Conservation (phyloP, 2,329 filamentous ascomycete species). For the Fonsecaea pugnacius region DNA sequence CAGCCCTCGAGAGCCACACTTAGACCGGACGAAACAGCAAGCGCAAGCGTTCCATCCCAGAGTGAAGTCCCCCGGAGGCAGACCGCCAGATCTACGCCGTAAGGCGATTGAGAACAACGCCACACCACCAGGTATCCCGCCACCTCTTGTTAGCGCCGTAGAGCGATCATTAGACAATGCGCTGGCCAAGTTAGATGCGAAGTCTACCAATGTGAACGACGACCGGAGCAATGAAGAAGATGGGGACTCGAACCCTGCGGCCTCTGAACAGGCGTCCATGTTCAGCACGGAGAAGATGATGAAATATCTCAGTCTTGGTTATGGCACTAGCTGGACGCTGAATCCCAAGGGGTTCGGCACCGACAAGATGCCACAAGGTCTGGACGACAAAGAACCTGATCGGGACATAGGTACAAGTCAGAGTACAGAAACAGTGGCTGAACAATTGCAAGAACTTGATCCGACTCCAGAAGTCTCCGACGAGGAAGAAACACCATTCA, state of each 20-base stretch:
- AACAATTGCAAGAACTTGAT: conserved; percentile 33
- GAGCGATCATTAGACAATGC: conserved; percentile 35
- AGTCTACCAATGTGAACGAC: conserved; percentile 1
- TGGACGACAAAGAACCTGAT: conserved; percentile 3
- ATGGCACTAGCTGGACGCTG: conserved; percentile 54
- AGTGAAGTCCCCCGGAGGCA: conserved; percentile 15
- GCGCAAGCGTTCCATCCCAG: conserved; percentile 16
- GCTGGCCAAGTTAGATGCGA: conserved; percentile 26
- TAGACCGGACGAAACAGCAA: conserved; percentile 7
- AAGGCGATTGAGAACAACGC: conserved; percentile 34
- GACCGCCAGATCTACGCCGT: conserved; percentile 26
- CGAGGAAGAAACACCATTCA: conserved; percentile 32
- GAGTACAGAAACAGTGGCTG: neutral
- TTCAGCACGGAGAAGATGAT: conserved; percentile 52
- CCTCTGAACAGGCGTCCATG: conserved; percentile 38
- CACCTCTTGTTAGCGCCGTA: conserved; percentile 46
- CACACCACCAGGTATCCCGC: conserved; percentile 49
- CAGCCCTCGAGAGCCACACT: conserved; percentile 17
- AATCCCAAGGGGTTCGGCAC: conserved; percentile 40
- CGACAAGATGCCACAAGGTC: conserved; percentile 5
- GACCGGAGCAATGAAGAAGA: conserved; percentile 27
- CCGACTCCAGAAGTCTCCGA: conserved; percentile 36
- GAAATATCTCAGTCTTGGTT: conserved; percentile 56
- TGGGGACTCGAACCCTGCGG: conserved; percentile 15
- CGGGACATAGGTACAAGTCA: neutral